Percentiles rank a stretch among this genome's conserved stretches.
Evolutionary conservation across 495 filamentous ascomycete species (phyloP).

Genomic region (Amphirosellinia nigrospora): DNA sequence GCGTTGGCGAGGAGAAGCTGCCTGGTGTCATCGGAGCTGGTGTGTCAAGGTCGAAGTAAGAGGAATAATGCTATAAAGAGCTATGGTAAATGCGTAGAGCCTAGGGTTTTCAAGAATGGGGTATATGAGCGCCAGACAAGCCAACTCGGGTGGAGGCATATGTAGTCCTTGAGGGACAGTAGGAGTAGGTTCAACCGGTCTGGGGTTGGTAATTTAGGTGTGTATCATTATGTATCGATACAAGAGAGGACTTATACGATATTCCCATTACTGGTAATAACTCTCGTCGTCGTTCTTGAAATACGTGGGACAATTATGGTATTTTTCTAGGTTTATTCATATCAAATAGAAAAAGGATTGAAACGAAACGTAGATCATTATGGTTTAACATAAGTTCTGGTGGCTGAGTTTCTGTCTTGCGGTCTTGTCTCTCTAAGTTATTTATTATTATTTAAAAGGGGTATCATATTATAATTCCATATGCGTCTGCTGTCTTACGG

Average conservation of each 20-base stretch:
- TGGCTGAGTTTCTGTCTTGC: neutral
- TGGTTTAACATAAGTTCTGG: neutral
- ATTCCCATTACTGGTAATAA: slow-evolving; percentile 11
- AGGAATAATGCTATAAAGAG: neutral
- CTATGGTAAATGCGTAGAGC: neutral
- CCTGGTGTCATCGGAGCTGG: slow-evolving; percentile 89
- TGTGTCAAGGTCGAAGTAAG: slow-evolving; percentile 66
- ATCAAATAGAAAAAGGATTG: slow-evolving; percentile 15
- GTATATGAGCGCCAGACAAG: slow-evolving; percentile 3
- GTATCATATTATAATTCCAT: slow-evolving; percentile 36
- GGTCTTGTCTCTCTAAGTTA: neutral
- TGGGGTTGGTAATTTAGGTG: slow-evolving; percentile 3
- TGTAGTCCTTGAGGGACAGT: neutral
- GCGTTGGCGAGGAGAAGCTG: slow-evolving; percentile 77
- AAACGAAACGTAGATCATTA: neutral
- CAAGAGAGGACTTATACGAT: slow-evolving; percentile 1
- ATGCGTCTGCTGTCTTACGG: slow-evolving; percentile 46
- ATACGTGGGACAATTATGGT: slow-evolving; percentile 13
- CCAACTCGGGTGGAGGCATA: neutral
- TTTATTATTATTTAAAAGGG: neutral
- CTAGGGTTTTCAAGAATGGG: neutral
- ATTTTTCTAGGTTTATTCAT: slow-evolving; percentile 17
- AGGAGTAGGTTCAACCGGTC: neutral
- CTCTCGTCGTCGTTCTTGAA: neutral
- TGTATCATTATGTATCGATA: slow-evolving; percentile 30